A percentile compares a stretch with the other conserved stretches of the same genome.
Evolutionary conservation across 2,329 filamentous ascomycete genomes (phyloP).

Genomic region (Neofusicoccum sp.): DNA sequence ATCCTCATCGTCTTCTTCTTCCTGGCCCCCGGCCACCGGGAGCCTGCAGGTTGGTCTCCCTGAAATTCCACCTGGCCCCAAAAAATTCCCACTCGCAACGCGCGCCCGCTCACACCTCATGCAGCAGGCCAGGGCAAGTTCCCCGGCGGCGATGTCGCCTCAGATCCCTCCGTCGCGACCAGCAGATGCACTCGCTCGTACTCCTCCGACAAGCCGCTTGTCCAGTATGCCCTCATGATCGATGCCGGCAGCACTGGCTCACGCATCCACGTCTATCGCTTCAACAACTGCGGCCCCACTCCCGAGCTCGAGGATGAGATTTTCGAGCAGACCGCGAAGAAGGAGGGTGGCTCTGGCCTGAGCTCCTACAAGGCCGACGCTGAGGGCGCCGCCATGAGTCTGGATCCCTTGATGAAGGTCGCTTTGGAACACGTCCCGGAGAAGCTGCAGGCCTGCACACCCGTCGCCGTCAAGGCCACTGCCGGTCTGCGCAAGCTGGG

Average conservation of each 20-base stretch:
- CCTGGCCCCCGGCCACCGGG: constrained; percentile 45
- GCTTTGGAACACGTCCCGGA: constrained; percentile 84
- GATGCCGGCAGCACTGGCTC: constrained; percentile 97
- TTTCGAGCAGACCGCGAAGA: constrained; percentile 91
- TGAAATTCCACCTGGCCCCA: neutral
- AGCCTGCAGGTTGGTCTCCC: neutral
- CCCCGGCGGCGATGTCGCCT: constrained; percentile 42
- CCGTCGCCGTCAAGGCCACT: constrained; percentile 96
- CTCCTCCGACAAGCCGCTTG: constrained; percentile 85
- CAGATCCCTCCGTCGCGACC: constrained; percentile 62
- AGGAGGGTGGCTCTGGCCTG: constrained; percentile 72
- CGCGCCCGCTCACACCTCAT: neutral
- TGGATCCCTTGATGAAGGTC: constrained; percentile 83
- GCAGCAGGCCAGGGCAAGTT: constrained; percentile 19
- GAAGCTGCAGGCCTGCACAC: constrained; percentile 85
- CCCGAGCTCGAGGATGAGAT: constrained; percentile 90
- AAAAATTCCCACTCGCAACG: neutral
- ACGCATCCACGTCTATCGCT: constrained; percentile 96
- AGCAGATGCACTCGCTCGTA: constrained; percentile 78
- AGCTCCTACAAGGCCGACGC: constrained; percentile 87
- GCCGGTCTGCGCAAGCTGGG: constrained; percentile 89
- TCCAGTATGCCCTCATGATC: constrained; percentile 98
- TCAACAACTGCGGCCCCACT: constrained; percentile 97
- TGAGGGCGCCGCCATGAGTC: constrained; percentile 80
- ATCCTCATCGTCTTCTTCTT: constrained; percentile 59